phyloP scores from a whole-genome alignment of 306 rosid species.

The Styphnolobium japonicum region DNA sequence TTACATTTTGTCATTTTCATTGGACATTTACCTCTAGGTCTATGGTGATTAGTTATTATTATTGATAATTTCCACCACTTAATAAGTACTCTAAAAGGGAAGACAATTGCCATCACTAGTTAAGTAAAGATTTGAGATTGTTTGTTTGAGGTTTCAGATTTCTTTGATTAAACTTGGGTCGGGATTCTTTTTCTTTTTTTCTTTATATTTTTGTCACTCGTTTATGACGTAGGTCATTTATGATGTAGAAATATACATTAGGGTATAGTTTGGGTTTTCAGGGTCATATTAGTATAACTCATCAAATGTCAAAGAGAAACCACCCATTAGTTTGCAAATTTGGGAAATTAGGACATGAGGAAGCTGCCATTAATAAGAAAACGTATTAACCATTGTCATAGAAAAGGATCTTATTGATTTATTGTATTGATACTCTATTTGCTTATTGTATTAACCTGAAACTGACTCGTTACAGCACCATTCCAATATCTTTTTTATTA shows the following conservation, averaged over 20 bases:
- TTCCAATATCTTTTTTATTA: background rate
- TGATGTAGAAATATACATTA: background rate
- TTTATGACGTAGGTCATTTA: too few species aligned
- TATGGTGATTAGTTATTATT: background rate
- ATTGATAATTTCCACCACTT: background rate
- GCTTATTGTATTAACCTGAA: background rate
- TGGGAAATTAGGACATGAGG: conserved; percentile 8
- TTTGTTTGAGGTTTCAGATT: background rate
- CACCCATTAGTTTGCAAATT: background rate
- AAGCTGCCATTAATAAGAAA: background rate
- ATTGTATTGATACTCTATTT: background rate
- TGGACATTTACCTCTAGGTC: background rate
- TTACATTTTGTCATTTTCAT: too few species aligned
- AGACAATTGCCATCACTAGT: background rate
- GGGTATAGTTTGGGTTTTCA: background rate
- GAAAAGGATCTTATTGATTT: background rate
- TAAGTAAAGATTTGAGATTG: background rate
- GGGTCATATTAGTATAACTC: background rate
- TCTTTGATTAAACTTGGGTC: background rate
- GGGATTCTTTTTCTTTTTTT: background rate
- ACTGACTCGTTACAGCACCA: background rate
- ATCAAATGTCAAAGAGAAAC: background rate
- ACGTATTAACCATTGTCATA: background rate
- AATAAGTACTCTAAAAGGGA: background rate
- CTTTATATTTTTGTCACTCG: background rate